These are phyloP conservation scores for Pseudogymnoascus sp. DNA, from an alignment of 2,329 filamentous ascomycete species.

Conservation along the genomic window DNA sequence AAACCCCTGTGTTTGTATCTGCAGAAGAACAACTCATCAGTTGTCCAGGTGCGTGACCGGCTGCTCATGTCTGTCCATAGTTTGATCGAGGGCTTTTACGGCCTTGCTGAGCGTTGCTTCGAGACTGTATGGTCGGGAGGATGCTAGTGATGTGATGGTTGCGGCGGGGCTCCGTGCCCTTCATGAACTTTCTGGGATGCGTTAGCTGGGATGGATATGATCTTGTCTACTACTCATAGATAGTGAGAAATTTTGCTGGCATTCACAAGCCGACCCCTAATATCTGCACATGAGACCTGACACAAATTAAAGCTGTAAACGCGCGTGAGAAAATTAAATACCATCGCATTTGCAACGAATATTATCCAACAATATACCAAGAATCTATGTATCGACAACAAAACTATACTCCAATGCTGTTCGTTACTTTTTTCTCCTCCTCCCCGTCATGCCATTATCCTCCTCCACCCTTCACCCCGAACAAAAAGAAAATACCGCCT, in stretches of 20 bases:
- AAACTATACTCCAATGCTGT: neutral
- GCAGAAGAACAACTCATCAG: neutral
- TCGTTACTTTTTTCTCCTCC: neutral
- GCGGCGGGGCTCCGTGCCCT: neutral
- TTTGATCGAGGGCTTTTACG: slow-evolving; percentile 24
- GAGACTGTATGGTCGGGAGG: slow-evolving; percentile 14
- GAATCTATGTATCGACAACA: neutral
- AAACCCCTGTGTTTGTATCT: too few species aligned
- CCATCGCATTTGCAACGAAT: neutral
- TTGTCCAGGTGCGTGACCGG: slow-evolving; percentile 21
- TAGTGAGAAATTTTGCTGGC: neutral
- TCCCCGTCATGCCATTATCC: neutral
- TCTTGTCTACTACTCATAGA: neutral
- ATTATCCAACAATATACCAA: neutral
- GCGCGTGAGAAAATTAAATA: neutral
- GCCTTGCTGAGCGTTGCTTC: slow-evolving; percentile 10
- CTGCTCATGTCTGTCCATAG: slow-evolving; percentile 24
- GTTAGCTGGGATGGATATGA: neutral
- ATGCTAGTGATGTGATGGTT: slow-evolving; percentile 3
- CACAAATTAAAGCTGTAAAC: neutral
- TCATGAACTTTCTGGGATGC: neutral
- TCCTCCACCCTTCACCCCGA: neutral
- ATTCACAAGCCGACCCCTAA: neutral
- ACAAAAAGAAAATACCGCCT: neutral
- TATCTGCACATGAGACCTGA: neutral